Evolutionary conservation across 2,329 filamentous ascomycete species (phyloP).

Genomic region (Dactylellina cionopaga): DNA sequence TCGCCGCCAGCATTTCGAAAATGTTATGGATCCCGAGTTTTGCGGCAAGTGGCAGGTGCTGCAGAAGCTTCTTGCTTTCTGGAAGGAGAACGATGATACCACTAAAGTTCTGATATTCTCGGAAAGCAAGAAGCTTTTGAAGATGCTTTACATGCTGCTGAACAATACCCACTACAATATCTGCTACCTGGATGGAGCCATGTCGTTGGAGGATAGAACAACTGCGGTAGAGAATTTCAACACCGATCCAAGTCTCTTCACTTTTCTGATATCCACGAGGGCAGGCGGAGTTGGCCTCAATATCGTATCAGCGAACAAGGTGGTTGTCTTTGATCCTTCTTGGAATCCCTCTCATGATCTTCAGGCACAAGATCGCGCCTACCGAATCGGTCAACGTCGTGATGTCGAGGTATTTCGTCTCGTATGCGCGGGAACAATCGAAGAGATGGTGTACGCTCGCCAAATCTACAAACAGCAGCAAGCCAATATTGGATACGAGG

Average conservation of each 20-base stretch:
- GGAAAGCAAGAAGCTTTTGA: slow-evolving; percentile 84
- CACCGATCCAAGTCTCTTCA: slow-evolving; percentile 83
- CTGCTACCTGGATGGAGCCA: slow-evolving; percentile 86
- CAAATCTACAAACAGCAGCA: slow-evolving; percentile 99
- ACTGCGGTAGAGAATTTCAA: slow-evolving; percentile 91
- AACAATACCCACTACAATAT: slow-evolving; percentile 88
- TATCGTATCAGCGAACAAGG: slow-evolving; percentile 97
- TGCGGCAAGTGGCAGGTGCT: slow-evolving; percentile 96
- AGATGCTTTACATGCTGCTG: slow-evolving; percentile 85
- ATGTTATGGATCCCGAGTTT: slow-evolving; percentile 85
- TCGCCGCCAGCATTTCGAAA: slow-evolving; percentile 79
- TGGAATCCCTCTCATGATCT: slow-evolving; percentile 97
- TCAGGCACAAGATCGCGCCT: slow-evolving; percentile 94
- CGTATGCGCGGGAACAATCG: slow-evolving; percentile 88
- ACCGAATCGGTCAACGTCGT: slow-evolving; percentile 89
- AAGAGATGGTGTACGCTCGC: slow-evolving; percentile 95
- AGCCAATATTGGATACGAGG: slow-evolving; percentile 95
- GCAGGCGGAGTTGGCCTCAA: slow-evolving; percentile 94
- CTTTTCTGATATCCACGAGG: slow-evolving; percentile 93
- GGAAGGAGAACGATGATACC: slow-evolving; percentile 82
- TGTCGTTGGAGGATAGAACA: slow-evolving; percentile 81
- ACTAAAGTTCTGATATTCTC: slow-evolving; percentile 91
- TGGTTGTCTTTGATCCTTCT: slow-evolving; percentile 95
- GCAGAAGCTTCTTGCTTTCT: slow-evolving; percentile 85
- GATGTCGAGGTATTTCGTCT: slow-evolving; percentile 96